Conservation (phyloP, 2,329 filamentous ascomycete genomes). For the Monosporascus cannonballus region DNA sequence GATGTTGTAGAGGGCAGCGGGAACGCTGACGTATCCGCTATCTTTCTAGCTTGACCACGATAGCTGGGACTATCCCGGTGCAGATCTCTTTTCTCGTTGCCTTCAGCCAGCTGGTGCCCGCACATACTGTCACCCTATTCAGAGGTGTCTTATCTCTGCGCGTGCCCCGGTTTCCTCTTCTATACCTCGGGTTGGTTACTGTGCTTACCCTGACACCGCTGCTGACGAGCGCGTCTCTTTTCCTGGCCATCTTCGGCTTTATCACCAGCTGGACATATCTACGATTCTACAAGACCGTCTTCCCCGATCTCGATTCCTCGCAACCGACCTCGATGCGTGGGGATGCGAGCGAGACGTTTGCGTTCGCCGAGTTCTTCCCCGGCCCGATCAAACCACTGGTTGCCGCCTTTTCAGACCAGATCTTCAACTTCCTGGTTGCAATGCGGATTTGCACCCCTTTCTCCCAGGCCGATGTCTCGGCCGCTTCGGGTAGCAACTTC, state of each 20-base stretch:
- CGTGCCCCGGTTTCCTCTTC: conserved; percentile 64
- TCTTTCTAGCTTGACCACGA: conserved; percentile 62
- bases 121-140: conserved; percentile 93
- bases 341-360: conserved; percentile 93
- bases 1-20: neutral
- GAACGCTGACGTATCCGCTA: conserved; percentile 8
- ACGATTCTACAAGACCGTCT: conserved; percentile 82
- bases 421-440: conserved; percentile 71
- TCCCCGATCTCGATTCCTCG: conserved; percentile 60
- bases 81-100: conserved; percentile 93
- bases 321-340: conserved; percentile 64
- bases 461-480: conserved; percentile 70
- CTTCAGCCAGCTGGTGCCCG: conserved; percentile 94
- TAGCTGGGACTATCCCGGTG: conserved; percentile 82
- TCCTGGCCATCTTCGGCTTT: conserved; percentile 77
- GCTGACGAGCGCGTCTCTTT: conserved; percentile 64
- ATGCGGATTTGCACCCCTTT: conserved; percentile 80
- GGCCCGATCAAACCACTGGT: conserved; percentile 74
- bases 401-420: conserved; percentile 61
- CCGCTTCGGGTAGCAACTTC: conserved; percentile 61
- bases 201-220: conserved; percentile 53
- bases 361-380: conserved; percentile 94
- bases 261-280: conserved; percentile 91
- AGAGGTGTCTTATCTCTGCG: conserved; percentile 82
- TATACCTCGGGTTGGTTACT: conserved; percentile 70